Evolutionary conservation across 2,329 filamentous ascomycete species (phyloP).

Genomic region (Periglandula ipomoeae): DNA sequence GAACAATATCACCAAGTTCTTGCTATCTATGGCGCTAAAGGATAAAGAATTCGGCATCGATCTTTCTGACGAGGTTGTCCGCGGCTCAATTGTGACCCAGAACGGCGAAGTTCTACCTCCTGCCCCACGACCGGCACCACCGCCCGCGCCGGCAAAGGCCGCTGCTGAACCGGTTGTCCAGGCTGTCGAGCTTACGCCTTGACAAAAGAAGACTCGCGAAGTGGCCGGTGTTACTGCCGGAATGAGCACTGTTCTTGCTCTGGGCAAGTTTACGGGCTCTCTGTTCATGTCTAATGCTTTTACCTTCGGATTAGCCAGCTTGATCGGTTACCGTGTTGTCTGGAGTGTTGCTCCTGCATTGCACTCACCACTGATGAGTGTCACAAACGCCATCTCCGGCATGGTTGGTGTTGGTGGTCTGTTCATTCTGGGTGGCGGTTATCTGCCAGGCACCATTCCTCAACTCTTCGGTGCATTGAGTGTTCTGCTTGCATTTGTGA

Average conservation of each 20-base stretch:
- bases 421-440: constrained; percentile 81
- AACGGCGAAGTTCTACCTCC: constrained; percentile 69
- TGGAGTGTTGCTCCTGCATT: constrained; percentile 80
- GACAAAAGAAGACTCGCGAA: constrained; percentile 70
- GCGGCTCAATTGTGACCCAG: constrained; percentile 73
- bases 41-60: constrained; percentile 75
- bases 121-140: constrained; percentile 57
- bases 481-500: constrained; percentile 78
- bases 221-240: constrained; percentile 66
- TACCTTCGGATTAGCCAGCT: constrained; percentile 71
- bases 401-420: constrained; percentile 86
- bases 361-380: constrained; percentile 84
- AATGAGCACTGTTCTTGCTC: constrained; percentile 64
- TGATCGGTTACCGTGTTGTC: constrained; percentile 81
- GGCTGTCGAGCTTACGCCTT: constrained; percentile 64
- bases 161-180: constrained; percentile 39
- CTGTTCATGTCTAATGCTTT: constrained; percentile 85
- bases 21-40: constrained; percentile 71
- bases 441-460: constrained; percentile 66
- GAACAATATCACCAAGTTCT: constrained; percentile 86
- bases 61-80: constrained; percentile 74
- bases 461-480: constrained; percentile 71
- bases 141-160: constrained; percentile 39
- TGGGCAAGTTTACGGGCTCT: constrained; percentile 74
- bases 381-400: constrained; percentile 86